phyloP scores from a whole-genome alignment of 495 filamentous ascomycete genomes.

The Podospora australis region DNA sequence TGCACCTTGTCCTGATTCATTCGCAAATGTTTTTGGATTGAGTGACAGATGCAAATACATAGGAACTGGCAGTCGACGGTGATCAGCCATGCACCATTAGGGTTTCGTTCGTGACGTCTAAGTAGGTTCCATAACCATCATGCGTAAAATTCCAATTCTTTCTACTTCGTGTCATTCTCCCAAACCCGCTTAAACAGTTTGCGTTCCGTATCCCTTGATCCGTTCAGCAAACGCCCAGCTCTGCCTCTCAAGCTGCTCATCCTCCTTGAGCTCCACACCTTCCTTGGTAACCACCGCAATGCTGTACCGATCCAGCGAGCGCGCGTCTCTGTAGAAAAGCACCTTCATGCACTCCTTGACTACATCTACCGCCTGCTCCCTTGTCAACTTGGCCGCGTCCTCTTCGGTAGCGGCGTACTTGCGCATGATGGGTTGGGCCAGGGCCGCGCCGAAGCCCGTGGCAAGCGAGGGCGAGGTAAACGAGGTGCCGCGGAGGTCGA shows the following conservation, averaged over 20 bases:
- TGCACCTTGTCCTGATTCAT: too few relatives aligned
- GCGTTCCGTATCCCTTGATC: constrained; percentile 55
- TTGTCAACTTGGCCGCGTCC: constrained; percentile 58
- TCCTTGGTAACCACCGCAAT: constrained; percentile 84
- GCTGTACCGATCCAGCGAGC: constrained; percentile 84
- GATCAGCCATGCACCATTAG: too few relatives aligned
- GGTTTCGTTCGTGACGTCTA: too few relatives aligned
- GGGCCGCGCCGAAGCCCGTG: constrained; percentile 87
- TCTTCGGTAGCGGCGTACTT: constrained; percentile 74
- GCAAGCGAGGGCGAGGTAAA: constrained; percentile 82
- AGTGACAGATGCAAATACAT: too few relatives aligned
- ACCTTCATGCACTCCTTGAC: constrained; percentile 96
- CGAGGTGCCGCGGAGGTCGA: constrained; percentile 88
- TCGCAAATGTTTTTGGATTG: too few relatives aligned
- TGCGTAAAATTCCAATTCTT: too few relatives aligned
- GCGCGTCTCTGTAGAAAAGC: constrained; percentile 92
- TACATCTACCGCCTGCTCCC: constrained; percentile 71
- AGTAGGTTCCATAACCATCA: too few relatives aligned
- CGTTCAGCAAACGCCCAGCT: constrained; percentile 96
- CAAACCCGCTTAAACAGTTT: constrained; percentile 35
- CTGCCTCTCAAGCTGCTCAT: constrained; percentile 67
- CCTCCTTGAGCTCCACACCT: constrained; percentile 73
- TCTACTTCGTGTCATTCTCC: too few relatives aligned
- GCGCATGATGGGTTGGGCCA: constrained; percentile 87
- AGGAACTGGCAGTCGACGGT: too few relatives aligned